Base-by-base conservation (phyloP, 208 protist species). In the Leishmania aethiopica region DNA sequence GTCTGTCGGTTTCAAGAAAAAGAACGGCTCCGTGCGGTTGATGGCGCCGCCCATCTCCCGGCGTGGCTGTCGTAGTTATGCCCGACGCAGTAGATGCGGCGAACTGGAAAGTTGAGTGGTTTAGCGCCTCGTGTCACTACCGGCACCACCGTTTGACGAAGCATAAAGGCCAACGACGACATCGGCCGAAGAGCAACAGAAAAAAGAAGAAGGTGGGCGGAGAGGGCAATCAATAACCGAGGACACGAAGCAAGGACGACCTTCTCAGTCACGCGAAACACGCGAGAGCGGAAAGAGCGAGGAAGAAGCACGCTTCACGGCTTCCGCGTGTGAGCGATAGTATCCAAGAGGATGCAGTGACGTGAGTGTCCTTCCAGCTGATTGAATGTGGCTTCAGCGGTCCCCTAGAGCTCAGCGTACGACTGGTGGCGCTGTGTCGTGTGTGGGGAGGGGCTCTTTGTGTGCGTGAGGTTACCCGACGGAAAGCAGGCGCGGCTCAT, bases 1-100 rank as follows among this genome's bases (percentile, higher is more conserved):
- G 75, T 94, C 92, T 3, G 91, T 86, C 0, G 93, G 93, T 75
- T 98, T 96, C 72, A 72, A 86, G 84, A 98, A 98, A 80, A 97
- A 96, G 72, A 97, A 92, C 6, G 93, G 93, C 66, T 92, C 89
- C 40, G 79, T 73, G 40, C 88, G 83, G 71, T 84, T 89, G 0
- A 87, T 88, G 0, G 51, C 66, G 42, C 83, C 79, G 57, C 92
- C 93, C 87, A 96, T 95, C 81, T 96, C 95, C 64, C 90, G 85
- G 95, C 93, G 77, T 97, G 93, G 71, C 82, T 86, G 13, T 83
- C 86, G 84, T 93, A 97, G 86, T 97, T 97, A 60, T 91, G 89
- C 51, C 92, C 94, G 10, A 94, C 86, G 53, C 90, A 94, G 84
- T 94, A 96, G 59, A 95, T 83, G 45, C 92, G 93, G 37, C 92